Base-by-base conservation (phyloP, 2,329 filamentous ascomycete species). In the Paraconiothyrium brasiliense region DNA sequence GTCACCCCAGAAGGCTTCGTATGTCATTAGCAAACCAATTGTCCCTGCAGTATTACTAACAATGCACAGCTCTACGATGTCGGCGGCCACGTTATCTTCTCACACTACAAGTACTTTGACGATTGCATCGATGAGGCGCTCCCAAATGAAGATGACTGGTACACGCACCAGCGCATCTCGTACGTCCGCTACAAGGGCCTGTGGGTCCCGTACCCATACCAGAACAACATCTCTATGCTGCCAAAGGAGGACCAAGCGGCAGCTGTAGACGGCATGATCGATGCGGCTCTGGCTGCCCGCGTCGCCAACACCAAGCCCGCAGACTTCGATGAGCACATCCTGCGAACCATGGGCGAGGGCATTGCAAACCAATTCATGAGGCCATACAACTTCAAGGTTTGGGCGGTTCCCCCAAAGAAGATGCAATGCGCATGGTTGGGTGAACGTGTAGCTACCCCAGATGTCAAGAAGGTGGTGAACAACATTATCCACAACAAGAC, bases 71-170 rank as follows among this genome's bases (percentile, higher is more conserved):
- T 99, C 75, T 99, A 97, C 87, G 95, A 99, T 83, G 95, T 99
- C 74, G 94, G 94, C 79, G 94, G 94, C 74, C 94, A 97, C 83
- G 94, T 97, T 83, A 97, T 97, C 84, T 97, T 97, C 88, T 97
- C 94, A 73, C 94, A 97, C 88, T 99, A 99, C 91, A 97, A 97
- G 85, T 99, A 99, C 89, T 99, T 99, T 81, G 95, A 99, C 84
- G 95, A 99, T 86, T 96, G 92, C 85, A 90, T 99, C 79, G 88
- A 98, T 80, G 95, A 99, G 86, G 95, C 95, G 57, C 90, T 99
- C 46, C 95, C 95, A 75, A 93, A 93, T 77, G 89, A 93, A 62
- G 90, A 92, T 62, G 95, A 99, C 84, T 99, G 95, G 95, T 98
- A 91, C 84, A 92, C 89, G 69, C 95, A 99, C 85, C 91, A 99